Evolutionary conservation across 768 basidiomycete genomes (phyloP), one percentile per base, ranked within the genome.

Genomic region (Termitomyces eurrhizus): DNA sequence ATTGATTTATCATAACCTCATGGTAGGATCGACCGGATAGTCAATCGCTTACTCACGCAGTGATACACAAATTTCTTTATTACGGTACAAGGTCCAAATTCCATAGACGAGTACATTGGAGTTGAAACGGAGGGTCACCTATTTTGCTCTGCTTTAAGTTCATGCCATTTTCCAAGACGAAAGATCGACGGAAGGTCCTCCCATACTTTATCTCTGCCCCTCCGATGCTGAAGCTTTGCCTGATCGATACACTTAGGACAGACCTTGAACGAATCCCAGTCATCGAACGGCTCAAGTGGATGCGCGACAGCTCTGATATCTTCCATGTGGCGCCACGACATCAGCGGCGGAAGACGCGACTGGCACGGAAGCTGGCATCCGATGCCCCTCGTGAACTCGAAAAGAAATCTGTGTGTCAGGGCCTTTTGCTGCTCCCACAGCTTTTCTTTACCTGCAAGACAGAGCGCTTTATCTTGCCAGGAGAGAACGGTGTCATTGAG

Each of bases 391-490:
- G 66, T 66, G 58, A 73, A 74, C 24, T 74, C 72, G 49, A 79
- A 72, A 2, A 77, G 67, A 52, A 78, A 74, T 16, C 56, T 64
- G 53, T 78, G 77, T 0, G 77, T 76, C 5, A 62, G 32, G 6
- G 65, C 69, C 63, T 75, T 78, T 58, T 76, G 75, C 48, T 70
- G 65, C 33, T 77, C 72, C 77, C 77, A 79, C 7, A 79, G 53
- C 0, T 66, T 64, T 42, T 78, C 74, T 59, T 75, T 77, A 0
- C 77, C 78, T 0, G 71, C 75, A 0, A 79, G 67, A 56, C 76
- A 77, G 2, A 78, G 66, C 0, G 78, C 73, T 57, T 78, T 79
- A 63, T 78, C 76, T 26, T 68, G 64, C 78, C 78, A 79, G 1
- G 76, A 75, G 24, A 79, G 66, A 9, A 71, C 69, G 2, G 63